Base-by-base conservation (phyloP, 148 eudicot species). In the Chenopodium quinoa region DNA sequence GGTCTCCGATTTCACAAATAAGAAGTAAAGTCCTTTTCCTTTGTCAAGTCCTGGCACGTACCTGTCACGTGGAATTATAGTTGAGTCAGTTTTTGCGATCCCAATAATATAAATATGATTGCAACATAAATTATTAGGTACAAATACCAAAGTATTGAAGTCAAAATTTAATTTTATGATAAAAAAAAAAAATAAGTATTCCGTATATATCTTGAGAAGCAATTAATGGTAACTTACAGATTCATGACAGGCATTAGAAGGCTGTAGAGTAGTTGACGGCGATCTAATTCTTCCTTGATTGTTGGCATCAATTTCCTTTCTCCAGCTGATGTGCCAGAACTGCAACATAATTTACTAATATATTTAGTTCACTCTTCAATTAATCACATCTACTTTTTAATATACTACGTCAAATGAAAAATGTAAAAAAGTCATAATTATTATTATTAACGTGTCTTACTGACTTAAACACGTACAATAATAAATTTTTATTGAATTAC, bases 221-320 rank as follows among this genome's bases (percentile, higher is more conserved):
- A 58, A 58, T 82, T 3, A 37, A 29, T 22, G 66, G 67, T 32
- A 40, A 81, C 97, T 89, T 84, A 92, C 97, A 93, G 87, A 85
- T 93, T 94, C 98, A 94, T 94, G 75, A 94, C 98, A 54, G 98
- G 97, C 94, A 90, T 89, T 62, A 92, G 94, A 82, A 94, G 97
- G 75, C 97, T 91, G 88, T 94, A 94, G 0, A 94, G 88, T 25
- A 89, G 84, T 85, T 91, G 94, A 64, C 97, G 92, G 25, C 98
- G 97, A 81, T 91, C 90, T 76, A 90, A 79, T 85, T 94, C 98
- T 75, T 94, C 98, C 81, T 86, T 76, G 78, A 92, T 94, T 56
- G 98, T 92, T 6, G 98, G 98, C 94, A 92, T 92, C 34, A 94
- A 81, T 74, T 94, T 94, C 82, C 97, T 90, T 73, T 94, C 98